Evolutionary conservation across 2,329 filamentous ascomycete species (phyloP).

Genomic region (Curvularia verruculosa): DNA sequence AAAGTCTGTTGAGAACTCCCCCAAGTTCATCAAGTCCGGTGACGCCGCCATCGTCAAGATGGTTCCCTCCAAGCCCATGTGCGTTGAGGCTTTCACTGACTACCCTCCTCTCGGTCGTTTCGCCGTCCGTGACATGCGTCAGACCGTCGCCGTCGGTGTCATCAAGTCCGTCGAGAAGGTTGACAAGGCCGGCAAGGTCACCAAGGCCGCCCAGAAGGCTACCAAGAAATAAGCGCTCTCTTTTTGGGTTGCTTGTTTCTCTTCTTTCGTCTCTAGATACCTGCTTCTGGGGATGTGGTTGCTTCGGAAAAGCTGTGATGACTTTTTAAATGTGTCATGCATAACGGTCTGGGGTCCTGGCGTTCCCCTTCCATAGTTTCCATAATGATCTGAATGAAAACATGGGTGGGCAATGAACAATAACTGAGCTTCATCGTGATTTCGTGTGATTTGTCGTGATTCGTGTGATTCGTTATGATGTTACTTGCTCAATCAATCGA

Average conservation of each 20-base stretch:
- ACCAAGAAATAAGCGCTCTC: conserved; percentile 51
- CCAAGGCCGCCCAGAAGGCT: conserved; percentile 55
- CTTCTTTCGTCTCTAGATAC: conserved; percentile 42
- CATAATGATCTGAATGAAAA: conserved; percentile 49
- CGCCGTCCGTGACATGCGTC: conserved; percentile 96
- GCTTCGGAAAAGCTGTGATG: conserved; percentile 48
- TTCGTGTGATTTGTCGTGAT: background rate
- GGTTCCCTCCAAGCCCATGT: conserved; percentile 99
- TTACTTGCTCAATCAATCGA: too few relatives aligned
- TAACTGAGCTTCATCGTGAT: background rate
- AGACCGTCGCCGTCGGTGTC: conserved; percentile 88
- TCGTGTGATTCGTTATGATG: too few relatives aligned
- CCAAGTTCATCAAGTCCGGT: conserved; percentile 99
- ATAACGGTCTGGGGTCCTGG: conserved; percentile 46
- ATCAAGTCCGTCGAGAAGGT: conserved; percentile 71
- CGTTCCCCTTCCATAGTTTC: conserved; percentile 50
- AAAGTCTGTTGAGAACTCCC: conserved; percentile 87
- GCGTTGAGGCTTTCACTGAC: conserved; percentile 99
- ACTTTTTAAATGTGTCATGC: conserved; percentile 45
- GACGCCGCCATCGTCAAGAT: conserved; percentile 99
- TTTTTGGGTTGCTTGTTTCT: conserved; percentile 41
- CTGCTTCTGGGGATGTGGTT: conserved; percentile 48
- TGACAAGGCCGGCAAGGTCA: conserved; percentile 60
- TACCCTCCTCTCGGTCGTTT: conserved; percentile 99
- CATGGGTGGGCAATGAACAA: conserved; percentile 37